These are phyloP conservation scores for Taxillus chinensis DNA, from an alignment of 164 flowering plant genomes.

Conservation along the genomic window DNA sequence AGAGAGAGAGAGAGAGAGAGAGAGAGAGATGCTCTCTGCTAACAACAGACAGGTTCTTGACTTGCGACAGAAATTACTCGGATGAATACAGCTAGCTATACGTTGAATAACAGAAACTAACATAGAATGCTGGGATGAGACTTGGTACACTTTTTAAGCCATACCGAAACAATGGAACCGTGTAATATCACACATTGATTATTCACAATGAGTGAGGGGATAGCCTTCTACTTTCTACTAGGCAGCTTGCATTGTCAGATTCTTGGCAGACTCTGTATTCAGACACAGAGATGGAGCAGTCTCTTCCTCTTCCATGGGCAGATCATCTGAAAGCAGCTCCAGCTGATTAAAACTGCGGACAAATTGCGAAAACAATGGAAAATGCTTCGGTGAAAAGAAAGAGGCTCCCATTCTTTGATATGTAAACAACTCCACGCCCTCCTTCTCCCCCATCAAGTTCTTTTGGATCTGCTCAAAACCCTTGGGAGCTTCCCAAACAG, in stretches of 20 bases:
- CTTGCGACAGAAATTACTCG: no score
- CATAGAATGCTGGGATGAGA: no score
- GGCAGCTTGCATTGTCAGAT: conserved; percentile 34
- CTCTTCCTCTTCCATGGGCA: conserved; percentile 22
- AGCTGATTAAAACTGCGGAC: conserved; percentile 38
- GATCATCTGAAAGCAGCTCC: conserved; percentile 41
- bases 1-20: no score
- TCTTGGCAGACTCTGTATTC: conserved; percentile 13
- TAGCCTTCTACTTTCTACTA: conserved; percentile 7
- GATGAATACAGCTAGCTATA: no score
- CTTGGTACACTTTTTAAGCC: no score
- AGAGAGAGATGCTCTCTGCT: no score
- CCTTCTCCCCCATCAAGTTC: conserved; percentile 26
- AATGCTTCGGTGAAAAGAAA: conserved; percentile 89
- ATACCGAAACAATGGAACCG: no score
- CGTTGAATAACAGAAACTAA: no score
- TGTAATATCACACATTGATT: no score
- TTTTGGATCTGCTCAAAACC: conserved; percentile 47
- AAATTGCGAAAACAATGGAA: conserved; percentile 53
- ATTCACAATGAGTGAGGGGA: no score
- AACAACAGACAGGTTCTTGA: no score
- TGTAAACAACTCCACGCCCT: conserved; percentile 37
- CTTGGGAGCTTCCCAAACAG: conserved; percentile 16
- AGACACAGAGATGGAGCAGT: conserved; percentile 5
- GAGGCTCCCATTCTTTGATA: conserved; percentile 92